These are phyloP conservation scores for Penicillium sp. DNA, from an alignment of 2,329 filamentous ascomycete genomes.

Conservation along the genomic window DNA sequence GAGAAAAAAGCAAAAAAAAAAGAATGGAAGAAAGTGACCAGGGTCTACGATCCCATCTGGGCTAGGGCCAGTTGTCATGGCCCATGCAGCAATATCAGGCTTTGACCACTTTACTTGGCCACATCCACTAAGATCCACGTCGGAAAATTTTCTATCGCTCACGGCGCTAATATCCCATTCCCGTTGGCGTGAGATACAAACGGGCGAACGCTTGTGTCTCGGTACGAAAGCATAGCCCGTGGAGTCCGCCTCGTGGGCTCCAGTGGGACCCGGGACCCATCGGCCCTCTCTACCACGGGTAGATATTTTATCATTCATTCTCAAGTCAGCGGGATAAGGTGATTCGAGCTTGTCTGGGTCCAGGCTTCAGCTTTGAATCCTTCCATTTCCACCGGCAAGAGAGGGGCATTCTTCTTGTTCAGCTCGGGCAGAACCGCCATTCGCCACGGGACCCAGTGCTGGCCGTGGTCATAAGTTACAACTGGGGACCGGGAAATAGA, in stretches of 20 bases:
- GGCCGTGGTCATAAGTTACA: constrained; percentile 13
- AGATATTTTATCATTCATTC: background rate
- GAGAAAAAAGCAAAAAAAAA: constrained; percentile 3
- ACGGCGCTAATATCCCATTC: background rate
- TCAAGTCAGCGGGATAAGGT: background rate
- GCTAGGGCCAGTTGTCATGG: constrained; percentile 24
- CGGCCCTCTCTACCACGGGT: background rate
- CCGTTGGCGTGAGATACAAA: background rate
- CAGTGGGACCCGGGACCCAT: constrained; percentile 1
- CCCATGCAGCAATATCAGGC: constrained; percentile 25
- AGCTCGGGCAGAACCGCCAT: constrained; percentile 22
- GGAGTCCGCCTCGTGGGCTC: constrained; percentile 2
- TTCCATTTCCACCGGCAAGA: constrained; percentile 2
- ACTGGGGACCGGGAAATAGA: background rate
- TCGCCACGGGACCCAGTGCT: constrained; percentile 20
- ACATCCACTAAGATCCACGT: constrained; percentile 27
- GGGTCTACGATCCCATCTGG: constrained; percentile 18
- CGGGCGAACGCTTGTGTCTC: constrained; percentile 2
- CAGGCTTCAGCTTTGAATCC: background rate
- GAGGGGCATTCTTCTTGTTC: constrained; percentile 7
- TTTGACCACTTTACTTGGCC: constrained; percentile 3
- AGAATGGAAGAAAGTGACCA: constrained; percentile 8
- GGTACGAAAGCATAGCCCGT: background rate
- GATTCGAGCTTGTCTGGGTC: constrained; percentile 14
- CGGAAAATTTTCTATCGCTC: constrained; percentile 29